These are phyloP conservation scores for Pseudozyma pruni DNA, from an alignment of 1,284 basidiomycete species.

Conservation along the genomic window DNA sequence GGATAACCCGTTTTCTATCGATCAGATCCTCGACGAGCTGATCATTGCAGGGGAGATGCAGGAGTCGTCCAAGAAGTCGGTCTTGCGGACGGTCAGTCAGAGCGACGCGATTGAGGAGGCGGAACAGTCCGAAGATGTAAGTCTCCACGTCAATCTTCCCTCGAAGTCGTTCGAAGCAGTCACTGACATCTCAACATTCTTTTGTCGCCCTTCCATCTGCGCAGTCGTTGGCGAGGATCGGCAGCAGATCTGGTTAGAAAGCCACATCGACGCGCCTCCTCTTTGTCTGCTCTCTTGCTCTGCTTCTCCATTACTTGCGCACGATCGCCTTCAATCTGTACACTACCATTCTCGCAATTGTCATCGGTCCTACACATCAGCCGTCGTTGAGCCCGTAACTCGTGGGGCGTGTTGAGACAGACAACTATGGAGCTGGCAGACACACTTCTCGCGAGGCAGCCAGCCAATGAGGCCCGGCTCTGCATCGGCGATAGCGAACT, in stretches of 20 bases:
- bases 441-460: no score
- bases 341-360: constrained; percentile 10
- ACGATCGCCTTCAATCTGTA: constrained; percentile 8
- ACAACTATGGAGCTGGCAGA: no score
- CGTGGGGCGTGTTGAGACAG: no score
- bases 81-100: constrained; percentile 80
- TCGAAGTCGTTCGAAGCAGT: neutral
- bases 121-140: constrained; percentile 67
- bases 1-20: no score
- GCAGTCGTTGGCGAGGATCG: constrained; percentile 59
- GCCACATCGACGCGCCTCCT: neutral
- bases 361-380: neutral
- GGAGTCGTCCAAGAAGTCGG: constrained; percentile 98
- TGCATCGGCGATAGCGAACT: no score
- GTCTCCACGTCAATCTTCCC: constrained; percentile 10
- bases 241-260: constrained; percentile 53
- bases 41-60: constrained; percentile 98
- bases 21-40: constrained; percentile 81
- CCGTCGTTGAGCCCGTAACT: no score
- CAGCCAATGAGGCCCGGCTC: no score
- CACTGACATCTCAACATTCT: constrained; percentile 1
- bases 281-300: neutral
- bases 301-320: neutral
- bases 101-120: constrained; percentile 68
- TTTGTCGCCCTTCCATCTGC: neutral